A percentile compares a stretch with the other conserved stretches of the same genome.
Conservation (phyloP, 257 asterid species). For the Schizonepeta tenuifolia region DNA sequence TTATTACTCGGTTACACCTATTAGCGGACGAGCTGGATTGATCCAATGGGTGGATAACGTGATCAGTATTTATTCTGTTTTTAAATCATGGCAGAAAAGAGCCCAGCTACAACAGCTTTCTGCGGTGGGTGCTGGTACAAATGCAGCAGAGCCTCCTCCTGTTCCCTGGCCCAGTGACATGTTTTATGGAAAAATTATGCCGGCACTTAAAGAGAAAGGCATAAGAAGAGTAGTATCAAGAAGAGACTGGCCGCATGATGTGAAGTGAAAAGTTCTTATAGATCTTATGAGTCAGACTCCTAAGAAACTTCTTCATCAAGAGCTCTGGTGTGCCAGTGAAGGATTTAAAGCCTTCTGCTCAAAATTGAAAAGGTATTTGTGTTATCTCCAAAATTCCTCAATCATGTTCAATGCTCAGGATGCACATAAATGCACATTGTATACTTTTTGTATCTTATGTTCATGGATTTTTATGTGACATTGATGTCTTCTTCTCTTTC, state of each 20-base stretch:
- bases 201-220: constrained; percentile 99
- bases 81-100: constrained; percentile 96
- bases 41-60: constrained; percentile 98
- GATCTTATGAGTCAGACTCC: constrained; percentile 97
- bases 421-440: constrained; percentile 3
- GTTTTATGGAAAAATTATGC: constrained; percentile 97
- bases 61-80: constrained; percentile 86
- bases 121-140: constrained; percentile 60
- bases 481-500: constrained; percentile 32
- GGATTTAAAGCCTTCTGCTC: constrained; percentile 93
- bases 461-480: constrained; percentile 25
- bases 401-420: constrained; percentile 19
- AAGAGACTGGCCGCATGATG: constrained; percentile 99
- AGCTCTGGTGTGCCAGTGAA: constrained; percentile 99
- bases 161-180: constrained; percentile 98
- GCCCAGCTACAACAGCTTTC: constrained; percentile 76
- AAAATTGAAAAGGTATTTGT: constrained; percentile 75
- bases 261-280: constrained; percentile 85
- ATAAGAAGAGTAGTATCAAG: constrained; percentile 93
- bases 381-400: constrained; percentile 25
- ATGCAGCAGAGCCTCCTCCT: constrained; percentile 67
- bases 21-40: constrained; percentile 98
- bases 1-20: constrained; percentile 94
- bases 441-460: constrained; percentile 20
- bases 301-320: constrained; percentile 93